A percentile compares a stretch with the other conserved stretches of the same genome.
Evolutionary conservation across 1,139 yeast genomes (phyloP).

Genomic region (Pichia sp.): DNA sequence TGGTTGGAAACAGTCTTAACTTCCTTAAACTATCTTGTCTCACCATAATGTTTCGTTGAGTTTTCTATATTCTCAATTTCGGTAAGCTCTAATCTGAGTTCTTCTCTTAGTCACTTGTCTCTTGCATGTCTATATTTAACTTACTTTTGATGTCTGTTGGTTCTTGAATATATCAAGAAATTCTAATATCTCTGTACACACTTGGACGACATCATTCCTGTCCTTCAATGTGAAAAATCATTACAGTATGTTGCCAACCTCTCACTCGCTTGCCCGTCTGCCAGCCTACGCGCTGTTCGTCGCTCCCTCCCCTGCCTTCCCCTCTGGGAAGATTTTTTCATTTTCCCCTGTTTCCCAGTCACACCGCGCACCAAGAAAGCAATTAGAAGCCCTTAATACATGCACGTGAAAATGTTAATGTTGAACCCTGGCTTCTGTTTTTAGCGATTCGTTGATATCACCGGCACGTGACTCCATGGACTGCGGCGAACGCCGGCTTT

Average conservation of each 20-base stretch:
- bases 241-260: neutral
- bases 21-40: neutral
- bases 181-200: neutral
- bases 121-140: constrained; percentile 5
- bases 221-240: constrained; percentile 9
- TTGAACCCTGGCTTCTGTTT: neutral
- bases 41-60: no score
- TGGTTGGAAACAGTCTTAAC: no score
- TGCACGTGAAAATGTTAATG: constrained; percentile 3
- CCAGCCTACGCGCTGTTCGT: neutral
- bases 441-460: no score
- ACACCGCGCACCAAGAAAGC: neutral
- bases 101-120: neutral
- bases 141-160: constrained; percentile 18
- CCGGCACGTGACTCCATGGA: neutral
- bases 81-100: neutral
- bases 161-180: neutral
- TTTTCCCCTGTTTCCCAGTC: neutral
- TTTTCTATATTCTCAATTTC: no score
- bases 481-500: no score
- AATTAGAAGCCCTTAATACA: neutral
- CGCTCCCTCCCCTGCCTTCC: neutral
- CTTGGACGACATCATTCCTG: neutral
- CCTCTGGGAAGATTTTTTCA: neutral
- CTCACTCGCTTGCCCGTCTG: neutral